Base-by-base conservation (phyloP, 1,284 basidiomycete genomes). In the Naganishia sp. region DNA sequence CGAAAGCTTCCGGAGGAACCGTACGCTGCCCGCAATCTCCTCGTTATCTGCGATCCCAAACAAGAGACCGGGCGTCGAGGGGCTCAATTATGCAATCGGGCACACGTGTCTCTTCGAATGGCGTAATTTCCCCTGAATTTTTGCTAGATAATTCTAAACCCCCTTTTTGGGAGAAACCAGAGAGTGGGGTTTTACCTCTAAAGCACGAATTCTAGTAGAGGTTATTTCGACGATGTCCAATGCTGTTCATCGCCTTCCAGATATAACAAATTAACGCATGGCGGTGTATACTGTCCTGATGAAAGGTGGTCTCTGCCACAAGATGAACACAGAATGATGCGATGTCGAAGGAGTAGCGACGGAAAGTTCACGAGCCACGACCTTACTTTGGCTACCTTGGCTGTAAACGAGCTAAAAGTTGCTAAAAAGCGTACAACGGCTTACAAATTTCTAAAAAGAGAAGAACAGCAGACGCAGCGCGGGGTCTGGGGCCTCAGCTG, bases 1-100 rank as follows among this genome's bases (percentile, higher is more conserved):
- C 35, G 35, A 39, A 39, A 23, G 45, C 23, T 25, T 21, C 13
- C 21, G 23, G 21, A 13, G 35, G 35, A 39, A 39, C 35, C 35
- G 35, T 13, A 13, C 7, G 35, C 35, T 10, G 13, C 13, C 35
- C 3, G 45, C 18, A 6, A 54, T 54, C 35, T n/a, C 52, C 52
- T 23, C 11, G 32, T 54, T 54, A 54, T 54, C 52, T 39, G 52
- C 52, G 52, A 39, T 35, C 50, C 17, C 23, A 18, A 31, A 28
- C 11, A 54, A 39, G n/a, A 41, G 52, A 35, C 52, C 32, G 52
- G 52, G 49, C 13, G 13, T 28, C 21, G 49, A 39, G 35, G 35
- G 35, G 35, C 35, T 39, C 35, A 39, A 39, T 28, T 50, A 50
- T 50, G 49, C 23, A 50, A 50, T 50, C 18, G 49, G 23, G 13